Evolutionary conservation across 2,329 filamentous ascomycete species (phyloP), one percentile per base, ranked within the genome.

Genomic region (Alternaria sp.): DNA sequence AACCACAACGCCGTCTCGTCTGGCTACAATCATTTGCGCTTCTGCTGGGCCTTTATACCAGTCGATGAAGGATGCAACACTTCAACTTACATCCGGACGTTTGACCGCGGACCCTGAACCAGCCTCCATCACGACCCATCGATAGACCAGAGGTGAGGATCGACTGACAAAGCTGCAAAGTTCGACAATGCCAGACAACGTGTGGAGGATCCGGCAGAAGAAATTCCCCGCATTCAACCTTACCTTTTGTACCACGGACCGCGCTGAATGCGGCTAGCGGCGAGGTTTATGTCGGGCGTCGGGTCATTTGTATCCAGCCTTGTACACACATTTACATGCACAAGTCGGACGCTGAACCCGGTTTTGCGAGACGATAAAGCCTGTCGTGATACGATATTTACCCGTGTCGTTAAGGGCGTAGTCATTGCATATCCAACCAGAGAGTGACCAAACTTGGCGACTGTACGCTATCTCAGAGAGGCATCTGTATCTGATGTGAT

Each of bases 271-370:
- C 2, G 42, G 52, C 39, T 60, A 57, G 57, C 42, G 46, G 36
- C 36, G 48, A 41, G 28, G 22, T 7, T 20, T 14, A 51, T 24
- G 24, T 47, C 53, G 57, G 57, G 42, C 44, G 36, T 53, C 51
- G 57, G 57, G 53, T 48, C 24, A 56, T 51, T 11, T 51, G 34
- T 28, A 9, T 20, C 46, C 54, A 48, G 46, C 46, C 39, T 38
- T 47, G 44, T 20, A 26, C 32, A 20, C n/a, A 26, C 38, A 30
- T 18, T 1, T 48, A 20, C 43, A 14, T 22, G 16, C 39, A 34
- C 28, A n/a, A 7, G 4, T 38, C 18, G 3, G 16, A 30, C 32
- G 7, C n/a, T 36, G 46, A 36, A n/a, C 12, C 22, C 32, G 20
- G 20, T 36, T 12, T 16, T 36, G 6, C 24, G 26, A 12, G 12